These are phyloP conservation scores for Withania somnifera DNA, from an alignment of 305 asterid genomes.

Conservation along the genomic window DNA sequence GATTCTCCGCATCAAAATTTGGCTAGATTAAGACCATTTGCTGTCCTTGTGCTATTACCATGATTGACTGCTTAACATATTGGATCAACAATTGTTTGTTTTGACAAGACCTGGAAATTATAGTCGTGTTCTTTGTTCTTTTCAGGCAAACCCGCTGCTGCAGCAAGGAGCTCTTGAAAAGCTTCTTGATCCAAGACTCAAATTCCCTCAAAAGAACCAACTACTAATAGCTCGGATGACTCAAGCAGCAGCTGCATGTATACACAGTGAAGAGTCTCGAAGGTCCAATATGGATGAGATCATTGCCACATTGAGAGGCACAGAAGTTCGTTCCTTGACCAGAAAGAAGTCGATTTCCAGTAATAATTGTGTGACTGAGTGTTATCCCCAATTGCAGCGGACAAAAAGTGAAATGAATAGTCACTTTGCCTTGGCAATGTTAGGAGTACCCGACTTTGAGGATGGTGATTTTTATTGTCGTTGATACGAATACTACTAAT, in stretches of 20 bases:
- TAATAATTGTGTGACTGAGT: constrained; percentile 20
- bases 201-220: constrained; percentile 20
- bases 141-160: constrained; percentile 69
- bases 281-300: constrained; percentile 64
- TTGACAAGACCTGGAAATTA: not conserved
- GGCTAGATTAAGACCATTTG: not conserved
- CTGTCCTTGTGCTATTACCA: not conserved
- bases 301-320: constrained; percentile 44
- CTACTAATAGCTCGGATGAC: constrained; percentile 38
- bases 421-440: constrained; percentile 80
- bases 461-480: constrained; percentile 47
- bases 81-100: too few relatives aligned
- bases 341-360: constrained; percentile 30
- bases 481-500: constrained; percentile 17
- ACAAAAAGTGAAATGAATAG: constrained; percentile 58
- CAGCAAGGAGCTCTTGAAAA: constrained; percentile 49
- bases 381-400: constrained; percentile 32
- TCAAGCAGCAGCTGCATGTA: constrained; percentile 65
- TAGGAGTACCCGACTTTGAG: constrained; percentile 56
- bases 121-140: not conserved
- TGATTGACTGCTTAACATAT: not conserved
- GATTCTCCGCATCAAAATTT: not conserved
- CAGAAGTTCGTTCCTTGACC: constrained; percentile 14
- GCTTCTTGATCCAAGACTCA: constrained; percentile 46
- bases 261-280: constrained; percentile 45